Conservation (phyloP, 768 basidiomycete genomes). For the Hygrocybe punicea region DNA sequence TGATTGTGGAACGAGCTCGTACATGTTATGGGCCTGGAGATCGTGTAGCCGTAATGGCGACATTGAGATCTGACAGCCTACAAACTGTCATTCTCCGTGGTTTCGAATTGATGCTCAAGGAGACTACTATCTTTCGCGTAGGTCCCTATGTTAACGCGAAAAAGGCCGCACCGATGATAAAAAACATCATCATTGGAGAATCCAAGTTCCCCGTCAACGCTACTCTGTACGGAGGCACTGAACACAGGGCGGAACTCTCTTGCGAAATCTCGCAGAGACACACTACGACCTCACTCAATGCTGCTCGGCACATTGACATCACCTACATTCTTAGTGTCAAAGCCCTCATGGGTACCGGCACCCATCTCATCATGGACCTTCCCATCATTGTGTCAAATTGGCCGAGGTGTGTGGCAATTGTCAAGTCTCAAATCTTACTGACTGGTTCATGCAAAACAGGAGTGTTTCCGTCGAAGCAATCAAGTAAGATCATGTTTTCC, state of each 20-base stretch:
- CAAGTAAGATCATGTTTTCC: conserved; percentile 35
- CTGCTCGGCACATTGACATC: conserved; percentile 83
- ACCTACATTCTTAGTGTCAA: conserved; percentile 74
- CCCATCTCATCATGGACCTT: conserved; percentile 64
- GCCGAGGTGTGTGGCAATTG: conserved; percentile 53
- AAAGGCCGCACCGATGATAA: conserved; percentile 57
- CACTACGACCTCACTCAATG: conserved; percentile 75
- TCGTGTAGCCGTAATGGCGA: conserved; percentile 66
- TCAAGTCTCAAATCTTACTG: conserved; percentile 3
- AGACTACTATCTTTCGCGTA: conserved; percentile 72
- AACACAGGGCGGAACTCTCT: conserved; percentile 68
- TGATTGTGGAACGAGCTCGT: conserved; percentile 70
- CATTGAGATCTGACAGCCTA: conserved; percentile 66
- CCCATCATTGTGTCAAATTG: conserved; percentile 83
- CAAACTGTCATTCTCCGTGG: conserved; percentile 73
- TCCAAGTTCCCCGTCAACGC: conserved; percentile 68
- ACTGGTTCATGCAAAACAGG: conserved; percentile 37
- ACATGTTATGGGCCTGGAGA: conserved; percentile 88
- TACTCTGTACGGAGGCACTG: conserved; percentile 69
- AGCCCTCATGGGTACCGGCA: conserved; percentile 68
- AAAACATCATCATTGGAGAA: conserved; percentile 56
- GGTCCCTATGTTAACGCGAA: conserved; percentile 53
- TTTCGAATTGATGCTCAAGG: conserved; percentile 77
- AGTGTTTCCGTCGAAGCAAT: conserved; percentile 70
- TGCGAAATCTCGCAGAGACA: conserved; percentile 70